These are phyloP conservation scores for Dictyostelium citrinum DNA, from an alignment of 78 protist species.

Conservation along the genomic window DNA sequence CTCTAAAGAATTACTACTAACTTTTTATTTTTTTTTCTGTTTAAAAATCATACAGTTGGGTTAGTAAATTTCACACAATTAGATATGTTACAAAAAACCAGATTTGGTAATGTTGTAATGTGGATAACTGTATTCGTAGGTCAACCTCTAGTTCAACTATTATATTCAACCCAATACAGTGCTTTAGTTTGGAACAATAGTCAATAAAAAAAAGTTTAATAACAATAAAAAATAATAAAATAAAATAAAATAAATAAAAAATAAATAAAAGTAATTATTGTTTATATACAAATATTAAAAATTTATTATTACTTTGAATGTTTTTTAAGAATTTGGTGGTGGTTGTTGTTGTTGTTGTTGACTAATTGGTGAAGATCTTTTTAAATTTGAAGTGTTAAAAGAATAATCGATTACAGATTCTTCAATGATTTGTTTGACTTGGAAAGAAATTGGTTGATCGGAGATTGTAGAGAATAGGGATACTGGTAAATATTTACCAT, in stretches of 20 bases:
- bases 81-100: constrained; percentile 42
- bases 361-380: background rate
- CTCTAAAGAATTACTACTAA: no score
- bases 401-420: background rate
- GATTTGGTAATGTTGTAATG: constrained; percentile 72
- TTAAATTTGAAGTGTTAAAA: background rate
- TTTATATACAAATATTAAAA: no score
- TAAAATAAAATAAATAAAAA: no score
- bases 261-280: no score
- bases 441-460: background rate
- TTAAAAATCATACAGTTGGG: background rate
- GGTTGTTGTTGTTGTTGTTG: background rate
- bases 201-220: background rate
- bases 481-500: constrained; percentile 27
- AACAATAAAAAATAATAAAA: background rate
- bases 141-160: constrained; percentile 46
- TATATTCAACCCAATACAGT: constrained; percentile 32
- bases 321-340: background rate
- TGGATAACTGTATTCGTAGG: constrained; percentile 63
- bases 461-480: background rate
- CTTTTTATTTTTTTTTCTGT: background rate
- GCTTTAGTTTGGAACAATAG: constrained; percentile 7
- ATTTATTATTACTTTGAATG: no score
- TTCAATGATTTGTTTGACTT: background rate
- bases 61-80: constrained; percentile 56